Evolutionary conservation across 1,284 basidiomycete species (phyloP).

Genomic region (Phenoliferia sp.): DNA sequence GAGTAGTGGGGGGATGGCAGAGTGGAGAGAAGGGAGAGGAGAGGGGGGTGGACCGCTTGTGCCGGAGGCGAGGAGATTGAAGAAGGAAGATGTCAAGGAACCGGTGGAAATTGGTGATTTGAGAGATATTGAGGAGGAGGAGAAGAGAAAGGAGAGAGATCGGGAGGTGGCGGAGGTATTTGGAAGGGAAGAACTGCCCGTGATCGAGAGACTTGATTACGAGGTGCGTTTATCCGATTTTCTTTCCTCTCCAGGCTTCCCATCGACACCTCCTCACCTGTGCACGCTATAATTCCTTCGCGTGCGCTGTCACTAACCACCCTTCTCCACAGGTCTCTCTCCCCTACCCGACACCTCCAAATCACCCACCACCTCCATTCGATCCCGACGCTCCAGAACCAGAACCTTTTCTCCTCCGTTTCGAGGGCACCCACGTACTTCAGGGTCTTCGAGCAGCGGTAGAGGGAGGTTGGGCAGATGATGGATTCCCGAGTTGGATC

Average conservation of each 20-base stretch:
- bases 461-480: background rate
- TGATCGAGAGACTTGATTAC: constrained; percentile 7
- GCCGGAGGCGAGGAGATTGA: background rate
- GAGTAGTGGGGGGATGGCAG: background rate
- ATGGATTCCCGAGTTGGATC: constrained; percentile 9
- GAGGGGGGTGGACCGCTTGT: constrained; percentile 11
- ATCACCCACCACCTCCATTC: too few relatives aligned
- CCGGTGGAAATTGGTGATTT: background rate
- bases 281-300: too few relatives aligned
- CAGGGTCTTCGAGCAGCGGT: constrained; percentile 4
- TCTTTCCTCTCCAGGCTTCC: background rate
- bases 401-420: constrained; percentile 1
- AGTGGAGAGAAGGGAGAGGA: background rate
- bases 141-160: background rate
- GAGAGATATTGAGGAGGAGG: background rate
- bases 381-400: background rate
- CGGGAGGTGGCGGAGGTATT: background rate
- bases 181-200: background rate
- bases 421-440: constrained; percentile 12
- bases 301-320: background rate
- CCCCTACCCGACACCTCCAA: too few relatives aligned
- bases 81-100: background rate
- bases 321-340: constrained; percentile 3
- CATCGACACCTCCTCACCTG: too few relatives aligned
- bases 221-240: background rate